Conservation (phyloP, 176 grass and related monocot species). For the Carex pumila region DNA sequence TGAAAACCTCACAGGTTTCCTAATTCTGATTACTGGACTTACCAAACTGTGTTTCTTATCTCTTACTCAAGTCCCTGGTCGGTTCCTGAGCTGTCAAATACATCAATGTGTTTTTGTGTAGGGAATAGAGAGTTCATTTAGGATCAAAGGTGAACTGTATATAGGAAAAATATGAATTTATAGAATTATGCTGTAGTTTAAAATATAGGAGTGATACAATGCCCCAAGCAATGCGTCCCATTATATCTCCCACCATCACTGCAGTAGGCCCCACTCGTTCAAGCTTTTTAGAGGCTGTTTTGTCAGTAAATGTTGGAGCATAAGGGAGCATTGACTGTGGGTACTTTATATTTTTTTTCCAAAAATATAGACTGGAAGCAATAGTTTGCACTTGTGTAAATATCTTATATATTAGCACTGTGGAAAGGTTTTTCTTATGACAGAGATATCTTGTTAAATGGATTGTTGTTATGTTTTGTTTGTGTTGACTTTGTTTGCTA, state of each 20-base stretch:
- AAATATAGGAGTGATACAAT: neutral
- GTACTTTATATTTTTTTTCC: too few relatives aligned
- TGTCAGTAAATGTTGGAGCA: too few relatives aligned
- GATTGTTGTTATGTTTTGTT: neutral
- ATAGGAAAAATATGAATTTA: neutral
- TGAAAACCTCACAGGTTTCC: neutral
- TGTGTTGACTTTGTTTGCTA: neutral
- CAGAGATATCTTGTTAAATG: neutral
- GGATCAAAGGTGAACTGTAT: neutral
- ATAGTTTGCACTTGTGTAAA: neutral
- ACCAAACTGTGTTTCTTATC: neutral
- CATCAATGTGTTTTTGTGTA: neutral
- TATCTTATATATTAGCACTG: neutral
- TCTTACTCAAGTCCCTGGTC: neutral
- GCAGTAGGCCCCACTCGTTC: too few relatives aligned
- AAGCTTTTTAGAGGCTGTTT: too few relatives aligned
- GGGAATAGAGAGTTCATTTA: neutral
- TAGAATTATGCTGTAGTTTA: neutral
- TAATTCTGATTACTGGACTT: neutral
- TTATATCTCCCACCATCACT: too few relatives aligned
- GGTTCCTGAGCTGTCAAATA: neutral
- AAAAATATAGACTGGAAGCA: neutral
- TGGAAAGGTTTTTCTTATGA: neutral
- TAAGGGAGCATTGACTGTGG: too few relatives aligned
- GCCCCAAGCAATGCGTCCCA: neutral